Percentiles rank a stretch among this genome's conserved stretches.
Conservation (phyloP, 345 rosid genomes). For the Ricinus communis region DNA sequence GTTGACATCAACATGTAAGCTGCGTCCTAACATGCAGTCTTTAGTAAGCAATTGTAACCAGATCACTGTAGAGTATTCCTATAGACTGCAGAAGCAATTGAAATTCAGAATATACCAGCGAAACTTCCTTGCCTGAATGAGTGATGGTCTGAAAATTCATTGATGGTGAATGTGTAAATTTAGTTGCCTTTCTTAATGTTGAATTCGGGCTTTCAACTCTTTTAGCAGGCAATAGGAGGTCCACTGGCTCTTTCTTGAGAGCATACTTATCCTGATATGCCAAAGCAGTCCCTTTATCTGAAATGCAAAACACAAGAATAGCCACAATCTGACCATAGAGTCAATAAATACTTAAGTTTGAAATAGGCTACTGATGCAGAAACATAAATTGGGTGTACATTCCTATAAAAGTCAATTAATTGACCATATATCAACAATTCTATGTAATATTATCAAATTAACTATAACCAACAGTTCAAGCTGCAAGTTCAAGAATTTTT, state of each 20-base stretch:
- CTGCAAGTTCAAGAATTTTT: neutral
- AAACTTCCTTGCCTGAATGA: conserved; percentile 11
- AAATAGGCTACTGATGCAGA: neutral
- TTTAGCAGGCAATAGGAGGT: neutral
- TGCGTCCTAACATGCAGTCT: conserved; percentile 4
- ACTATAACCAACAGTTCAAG: neutral
- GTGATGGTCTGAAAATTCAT: neutral
- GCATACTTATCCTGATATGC: neutral
- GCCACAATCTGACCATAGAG: neutral
- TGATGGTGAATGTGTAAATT: neutral
- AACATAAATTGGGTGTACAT: neutral
- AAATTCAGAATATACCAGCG: neutral
- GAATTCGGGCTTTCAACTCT: conserved; percentile 1
- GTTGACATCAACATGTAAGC: neutral
- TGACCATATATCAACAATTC: neutral
- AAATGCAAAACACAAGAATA: neutral
- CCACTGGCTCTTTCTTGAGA: conserved; percentile 10
- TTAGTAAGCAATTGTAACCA: neutral
- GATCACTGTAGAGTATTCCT: neutral
- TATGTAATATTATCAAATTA: neutral
- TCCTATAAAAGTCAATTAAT: neutral
- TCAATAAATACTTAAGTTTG: neutral
- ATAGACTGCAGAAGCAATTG: neutral
- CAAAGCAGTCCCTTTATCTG: conserved; percentile 1
- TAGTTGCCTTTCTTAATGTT: neutral